Percentiles rank a stretch among this genome's conserved stretches.
Evolutionary conservation across 148 eudicot genomes (phyloP).

Genomic region (Chenopodium quinoa): DNA sequence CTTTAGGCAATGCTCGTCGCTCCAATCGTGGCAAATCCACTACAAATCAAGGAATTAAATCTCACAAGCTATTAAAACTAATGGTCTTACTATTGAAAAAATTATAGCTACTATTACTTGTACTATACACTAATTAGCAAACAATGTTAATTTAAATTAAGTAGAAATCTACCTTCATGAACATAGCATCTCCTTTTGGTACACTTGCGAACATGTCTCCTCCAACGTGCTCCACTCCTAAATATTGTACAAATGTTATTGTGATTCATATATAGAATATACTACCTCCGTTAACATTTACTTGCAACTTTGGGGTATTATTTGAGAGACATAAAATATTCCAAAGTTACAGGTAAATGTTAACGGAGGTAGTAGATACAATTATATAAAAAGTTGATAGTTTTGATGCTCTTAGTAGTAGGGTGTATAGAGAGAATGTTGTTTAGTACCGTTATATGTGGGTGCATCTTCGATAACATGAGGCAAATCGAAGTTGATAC

Average conservation of each 20-base stretch:
- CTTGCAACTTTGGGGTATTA: too few relatives aligned
- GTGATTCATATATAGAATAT: too few relatives aligned
- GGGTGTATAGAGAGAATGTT: neutral
- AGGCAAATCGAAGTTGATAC: conserved; percentile 80
- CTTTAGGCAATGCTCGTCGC: conserved; percentile 74
- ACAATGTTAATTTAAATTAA: neutral
- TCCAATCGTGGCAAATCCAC: conserved; percentile 98
- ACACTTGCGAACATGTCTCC: conserved; percentile 92
- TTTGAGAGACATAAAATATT: too few relatives aligned
- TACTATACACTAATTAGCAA: neutral
- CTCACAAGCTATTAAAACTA: neutral
- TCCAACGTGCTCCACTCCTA: conserved; percentile 84
- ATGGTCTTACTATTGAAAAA: too few relatives aligned
- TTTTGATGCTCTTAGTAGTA: too few relatives aligned
- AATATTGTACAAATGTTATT: neutral
- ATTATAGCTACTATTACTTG: too few relatives aligned
- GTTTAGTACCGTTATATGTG: conserved; percentile 46
- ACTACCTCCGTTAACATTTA: too few relatives aligned
- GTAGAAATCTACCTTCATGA: conserved; percentile 65
- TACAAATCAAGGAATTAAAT: conserved; percentile 6
- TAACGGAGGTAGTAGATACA: neutral
- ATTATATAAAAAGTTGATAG: too few relatives aligned
- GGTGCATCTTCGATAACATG: conserved; percentile 84
- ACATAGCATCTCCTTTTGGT: conserved; percentile 84
- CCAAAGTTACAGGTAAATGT: too few relatives aligned